A percentile compares a stretch with the other conserved stretches of the same genome.
phyloP scores from a whole-genome alignment of 148 eudicot genomes.

The Spergularia marina region DNA sequence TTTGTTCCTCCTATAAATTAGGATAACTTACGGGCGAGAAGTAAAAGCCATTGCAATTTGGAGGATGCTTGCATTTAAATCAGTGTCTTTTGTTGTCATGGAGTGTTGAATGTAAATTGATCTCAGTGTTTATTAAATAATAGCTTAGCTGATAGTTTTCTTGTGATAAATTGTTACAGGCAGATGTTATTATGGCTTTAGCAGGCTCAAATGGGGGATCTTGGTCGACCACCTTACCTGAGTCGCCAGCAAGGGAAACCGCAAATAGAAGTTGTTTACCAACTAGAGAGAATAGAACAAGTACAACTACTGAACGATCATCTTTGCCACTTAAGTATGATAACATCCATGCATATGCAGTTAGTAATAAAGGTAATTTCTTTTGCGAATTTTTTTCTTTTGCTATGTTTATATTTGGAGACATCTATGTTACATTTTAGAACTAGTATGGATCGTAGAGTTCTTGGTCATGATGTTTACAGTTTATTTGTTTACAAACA shows the following conservation, averaged over 20 bases:
- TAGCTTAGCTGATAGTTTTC: conserved; percentile 11
- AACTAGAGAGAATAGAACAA: conserved; percentile 32
- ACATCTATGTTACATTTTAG: neutral
- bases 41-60: neutral
- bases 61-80: neutral
- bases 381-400: neutral
- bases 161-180: conserved; percentile 39
- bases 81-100: neutral
- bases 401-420: neutral
- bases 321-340: conserved; percentile 13
- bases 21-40: neutral
- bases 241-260: conserved; percentile 31
- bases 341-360: neutral
- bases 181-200: conserved; percentile 69
- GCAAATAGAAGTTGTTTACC: conserved; percentile 28
- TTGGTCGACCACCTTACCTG: conserved; percentile 61
- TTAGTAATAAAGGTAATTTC: conserved; percentile 16
- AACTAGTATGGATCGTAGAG: neutral
- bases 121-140: neutral
- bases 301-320: conserved; percentile 10
- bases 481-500: too few species aligned
- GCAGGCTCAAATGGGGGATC: conserved; percentile 91
- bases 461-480: neutral
- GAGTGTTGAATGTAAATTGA: neutral
- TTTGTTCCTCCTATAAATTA: too few species aligned